Evolutionary conservation across 495 filamentous ascomycete genomes (phyloP).

Genomic region (Patellaria atrata): DNA sequence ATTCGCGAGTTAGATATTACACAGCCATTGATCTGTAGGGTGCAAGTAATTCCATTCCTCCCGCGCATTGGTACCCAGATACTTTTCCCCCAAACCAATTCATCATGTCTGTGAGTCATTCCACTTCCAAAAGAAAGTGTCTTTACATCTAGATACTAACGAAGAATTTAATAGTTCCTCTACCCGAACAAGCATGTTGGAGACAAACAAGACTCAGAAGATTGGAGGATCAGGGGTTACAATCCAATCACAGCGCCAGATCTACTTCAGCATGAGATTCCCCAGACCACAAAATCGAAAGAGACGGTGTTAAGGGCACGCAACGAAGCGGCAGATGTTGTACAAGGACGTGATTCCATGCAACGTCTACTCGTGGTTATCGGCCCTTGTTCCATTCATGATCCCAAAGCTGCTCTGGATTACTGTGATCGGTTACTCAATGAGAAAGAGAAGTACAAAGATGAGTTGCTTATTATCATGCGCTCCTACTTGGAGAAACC

Average conservation of each 20-base stretch:
- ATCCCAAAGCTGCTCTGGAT: constrained; percentile 79
- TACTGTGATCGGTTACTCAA: constrained; percentile 76
- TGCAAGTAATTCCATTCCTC: too few relatives aligned
- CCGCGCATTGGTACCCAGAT: too few relatives aligned
- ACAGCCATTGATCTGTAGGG: too few relatives aligned
- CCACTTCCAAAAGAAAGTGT: background rate
- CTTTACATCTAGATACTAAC: background rate
- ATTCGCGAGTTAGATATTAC: too few relatives aligned
- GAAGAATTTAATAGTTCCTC: constrained; percentile 47
- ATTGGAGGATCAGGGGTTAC: constrained; percentile 76
- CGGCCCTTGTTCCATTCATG: constrained; percentile 95
- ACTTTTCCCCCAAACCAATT: background rate
- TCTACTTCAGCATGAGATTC: constrained; percentile 89
- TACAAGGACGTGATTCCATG: constrained; percentile 62
- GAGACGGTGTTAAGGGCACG: constrained; percentile 67
- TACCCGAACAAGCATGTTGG: constrained; percentile 84
- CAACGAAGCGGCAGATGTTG: constrained; percentile 64
- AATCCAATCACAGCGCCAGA: constrained; percentile 89
- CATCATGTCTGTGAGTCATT: constrained; percentile 13
- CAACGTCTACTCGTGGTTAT: constrained; percentile 79
- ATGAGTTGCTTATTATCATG: constrained; percentile 92
- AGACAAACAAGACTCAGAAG: constrained; percentile 63
- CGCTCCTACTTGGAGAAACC: constrained; percentile 98
- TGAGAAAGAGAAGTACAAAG: constrained; percentile 77
- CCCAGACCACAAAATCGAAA: constrained; percentile 61